Base-by-base conservation (phyloP, 371 early-diverging fungal species). In the Rhizopus arrhizus region DNA sequence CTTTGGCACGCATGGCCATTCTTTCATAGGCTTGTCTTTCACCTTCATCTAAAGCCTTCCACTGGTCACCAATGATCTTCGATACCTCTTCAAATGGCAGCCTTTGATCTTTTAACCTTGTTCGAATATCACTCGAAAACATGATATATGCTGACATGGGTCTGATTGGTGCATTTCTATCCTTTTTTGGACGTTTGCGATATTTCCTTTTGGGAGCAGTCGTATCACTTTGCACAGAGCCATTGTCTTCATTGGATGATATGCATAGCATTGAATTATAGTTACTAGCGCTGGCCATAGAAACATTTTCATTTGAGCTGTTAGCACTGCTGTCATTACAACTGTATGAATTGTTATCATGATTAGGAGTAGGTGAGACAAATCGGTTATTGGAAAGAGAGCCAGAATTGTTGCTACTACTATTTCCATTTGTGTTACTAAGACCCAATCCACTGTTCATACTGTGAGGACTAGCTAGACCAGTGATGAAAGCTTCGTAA, bases 101-200 rank as follows among this genome's bases (percentile, higher is more conserved):
- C 0, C 72, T 70, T 32, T 71, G 59, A 22, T 74, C 65, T 35
- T 70, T 67, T 2, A 74, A 52, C 31, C 77, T 66, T 9, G 64
- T 64, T 12, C 83, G 70, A 16, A 77, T 67, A 29, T 70, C 58
- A 50, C 77, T 77, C 11, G 81, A 73, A 38, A 78, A 82, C 70
- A 75, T 72, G n/a, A 82, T 80, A 47, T 82, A 82, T 0, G 83
- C 83, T 0, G 83, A 81, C 3, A 69, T 67, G 10, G 83, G 83
- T 52, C 80, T 82, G 12, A 68, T 47, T 22, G 83, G 83, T 2
- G 77, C 79, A 58, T 77, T 71, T 13, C 68, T 61, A 60, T 82
- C 83, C 0, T 70, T 68, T 51, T 79, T 78, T 15, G 83, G 70
- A 43, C 76, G 81, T 6, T 80, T 68, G 36, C 76, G 52, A 49